A percentile compares a stretch with the other conserved stretches of the same genome.
phyloP scores from a whole-genome alignment of 441 rosid genomes.

The Pelargonium citronellum region DNA sequence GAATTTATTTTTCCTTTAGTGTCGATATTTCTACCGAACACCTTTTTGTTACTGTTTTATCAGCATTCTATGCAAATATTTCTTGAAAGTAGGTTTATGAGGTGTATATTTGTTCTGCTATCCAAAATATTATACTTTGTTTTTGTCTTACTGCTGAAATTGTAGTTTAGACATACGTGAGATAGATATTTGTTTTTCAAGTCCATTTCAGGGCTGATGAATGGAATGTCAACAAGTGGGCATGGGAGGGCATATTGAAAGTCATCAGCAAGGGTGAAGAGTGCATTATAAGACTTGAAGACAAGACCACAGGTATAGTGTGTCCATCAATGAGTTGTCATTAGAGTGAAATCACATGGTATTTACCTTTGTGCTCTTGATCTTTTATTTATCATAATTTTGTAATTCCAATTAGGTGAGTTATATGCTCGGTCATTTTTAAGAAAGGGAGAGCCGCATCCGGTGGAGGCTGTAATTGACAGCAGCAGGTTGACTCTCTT shows the following conservation, averaged over 20 bases:
- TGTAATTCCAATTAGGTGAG: constrained; percentile 43
- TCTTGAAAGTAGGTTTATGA: not conserved
- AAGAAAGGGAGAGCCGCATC: constrained; percentile 86
- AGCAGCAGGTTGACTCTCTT: constrained; percentile 74
- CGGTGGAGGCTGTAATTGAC: constrained; percentile 92
- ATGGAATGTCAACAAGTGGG: constrained; percentile 98
- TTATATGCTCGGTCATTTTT: constrained; percentile 87
- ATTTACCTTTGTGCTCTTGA: constrained; percentile 3
- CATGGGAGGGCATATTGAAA: constrained; percentile 86
- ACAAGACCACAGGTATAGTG: constrained; percentile 52
- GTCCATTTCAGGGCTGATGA: constrained; percentile 81
- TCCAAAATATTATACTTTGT: too few relatives aligned
- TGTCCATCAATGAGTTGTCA: constrained; percentile 21
- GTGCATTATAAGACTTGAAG: constrained; percentile 89
- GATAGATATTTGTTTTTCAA: constrained; percentile 16
- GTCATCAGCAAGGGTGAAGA: constrained; percentile 92
- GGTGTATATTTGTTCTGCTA: not conserved
- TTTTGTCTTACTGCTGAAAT: constrained; percentile 6
- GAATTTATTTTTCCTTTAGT: not conserved
- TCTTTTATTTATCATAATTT: constrained; percentile 12
- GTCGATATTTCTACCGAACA: not conserved
- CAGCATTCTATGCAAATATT: not conserved
- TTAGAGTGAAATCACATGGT: constrained; percentile 9
- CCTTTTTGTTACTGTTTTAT: not conserved
- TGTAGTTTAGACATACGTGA: constrained; percentile 8